Conservation (phyloP, 495 filamentous ascomycete species). For the Neurospora sp. region DNA sequence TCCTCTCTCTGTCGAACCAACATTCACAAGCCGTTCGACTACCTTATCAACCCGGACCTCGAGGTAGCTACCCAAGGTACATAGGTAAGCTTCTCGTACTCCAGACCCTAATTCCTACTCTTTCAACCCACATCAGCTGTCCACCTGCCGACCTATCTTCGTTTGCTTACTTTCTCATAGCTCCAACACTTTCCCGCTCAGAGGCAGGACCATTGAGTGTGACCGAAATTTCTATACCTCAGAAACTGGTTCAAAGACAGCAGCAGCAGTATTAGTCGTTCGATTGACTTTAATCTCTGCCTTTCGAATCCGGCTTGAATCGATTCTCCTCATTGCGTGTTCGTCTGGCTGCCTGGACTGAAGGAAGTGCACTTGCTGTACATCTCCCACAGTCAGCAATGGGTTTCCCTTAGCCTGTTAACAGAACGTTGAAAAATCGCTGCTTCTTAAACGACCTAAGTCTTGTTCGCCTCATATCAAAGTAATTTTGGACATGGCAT, state of each 20-base stretch:
- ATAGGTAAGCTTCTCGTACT: neutral
- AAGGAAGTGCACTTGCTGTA: neutral
- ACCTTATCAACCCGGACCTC: neutral
- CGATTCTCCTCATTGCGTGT: neutral
- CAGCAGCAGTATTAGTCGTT: neutral
- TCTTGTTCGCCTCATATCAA: neutral
- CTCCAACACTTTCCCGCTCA: neutral
- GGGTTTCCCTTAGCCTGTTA: neutral
- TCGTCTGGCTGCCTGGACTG: neutral
- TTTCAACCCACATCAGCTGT: neutral
- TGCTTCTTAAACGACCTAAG: neutral
- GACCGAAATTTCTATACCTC: neutral
- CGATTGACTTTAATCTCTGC: neutral
- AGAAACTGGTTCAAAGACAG: neutral
- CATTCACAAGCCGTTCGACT: neutral
- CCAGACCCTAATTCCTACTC: neutral
- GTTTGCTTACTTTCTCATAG: neutral
- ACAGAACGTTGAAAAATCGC: neutral
- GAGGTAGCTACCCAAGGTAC: neutral
- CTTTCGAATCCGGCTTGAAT: neutral
- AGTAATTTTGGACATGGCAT: slow-evolving; percentile 25
- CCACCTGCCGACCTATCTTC: neutral
- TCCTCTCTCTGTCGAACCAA: neutral
- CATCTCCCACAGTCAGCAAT: neutral
- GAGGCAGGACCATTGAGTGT: neutral